phyloP scores from a whole-genome alignment of 1,139 yeast genomes.

The Sugiyamaella castrensis region DNA sequence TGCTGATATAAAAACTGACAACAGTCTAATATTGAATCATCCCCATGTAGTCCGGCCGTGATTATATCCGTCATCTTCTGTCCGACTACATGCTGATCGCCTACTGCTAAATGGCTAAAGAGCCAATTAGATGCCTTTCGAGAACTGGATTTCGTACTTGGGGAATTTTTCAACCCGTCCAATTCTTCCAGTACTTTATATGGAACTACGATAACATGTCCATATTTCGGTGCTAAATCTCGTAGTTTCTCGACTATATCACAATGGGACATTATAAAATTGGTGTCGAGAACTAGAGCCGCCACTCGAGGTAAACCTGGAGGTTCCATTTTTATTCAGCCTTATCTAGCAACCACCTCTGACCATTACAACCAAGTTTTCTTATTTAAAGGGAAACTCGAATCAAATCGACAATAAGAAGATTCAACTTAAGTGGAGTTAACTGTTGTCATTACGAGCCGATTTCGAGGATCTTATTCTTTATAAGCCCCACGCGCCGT shows the following conservation, averaged over 20 bases:
- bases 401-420: too few species aligned
- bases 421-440: too few species aligned
- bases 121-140: slow-evolving; percentile 71
- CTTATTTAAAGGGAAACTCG: too few species aligned
- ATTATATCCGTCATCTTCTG: slow-evolving; percentile 59
- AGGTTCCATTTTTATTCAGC: too few species aligned
- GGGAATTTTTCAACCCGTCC: slow-evolving; percentile 62
- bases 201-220: slow-evolving; percentile 55
- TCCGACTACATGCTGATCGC: slow-evolving; percentile 54
- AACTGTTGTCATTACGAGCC: too few species aligned
- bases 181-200: slow-evolving; percentile 67
- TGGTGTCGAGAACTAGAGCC: slow-evolving; percentile 8
- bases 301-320: not conserved
- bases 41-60: slow-evolving; percentile 49
- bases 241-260: slow-evolving; percentile 3
- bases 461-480: too few species aligned
- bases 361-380: too few species aligned
- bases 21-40: slow-evolving; percentile 85
- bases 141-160: slow-evolving; percentile 1
- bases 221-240: not conserved
- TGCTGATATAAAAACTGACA: slow-evolving; percentile 58
- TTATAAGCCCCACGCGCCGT: too few species aligned
- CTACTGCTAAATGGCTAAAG: slow-evolving; percentile 55
- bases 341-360: too few species aligned
- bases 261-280: slow-evolving; percentile 6